Evolutionary conservation across 257 asterid genomes (phyloP).

Genomic region (Capsicum rhomboideum): DNA sequence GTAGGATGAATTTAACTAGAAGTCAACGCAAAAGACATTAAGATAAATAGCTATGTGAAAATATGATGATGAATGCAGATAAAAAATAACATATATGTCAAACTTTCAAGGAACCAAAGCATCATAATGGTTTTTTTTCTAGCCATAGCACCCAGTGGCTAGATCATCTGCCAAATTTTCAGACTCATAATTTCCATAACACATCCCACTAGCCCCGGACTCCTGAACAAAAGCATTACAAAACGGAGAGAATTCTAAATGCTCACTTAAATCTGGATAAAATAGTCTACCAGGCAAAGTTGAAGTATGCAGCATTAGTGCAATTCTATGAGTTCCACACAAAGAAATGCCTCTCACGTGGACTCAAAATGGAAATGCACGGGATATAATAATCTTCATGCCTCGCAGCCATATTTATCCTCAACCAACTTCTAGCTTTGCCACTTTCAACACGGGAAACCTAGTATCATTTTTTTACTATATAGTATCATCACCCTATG

Average conservation of each 20-base stretch:
- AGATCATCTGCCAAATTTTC: neutral
- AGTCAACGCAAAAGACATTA: neutral
- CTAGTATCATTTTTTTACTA: neutral
- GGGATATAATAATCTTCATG: neutral
- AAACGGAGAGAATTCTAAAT: neutral
- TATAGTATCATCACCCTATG: neutral
- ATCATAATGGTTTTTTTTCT: neutral
- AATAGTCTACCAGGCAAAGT: neutral
- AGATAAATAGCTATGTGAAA: neutral
- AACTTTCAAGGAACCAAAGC: neutral
- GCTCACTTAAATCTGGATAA: neutral
- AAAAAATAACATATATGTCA: neutral
- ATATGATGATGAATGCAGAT: neutral
- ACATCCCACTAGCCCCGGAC: neutral
- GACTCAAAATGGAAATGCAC: neutral
- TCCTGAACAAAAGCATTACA: neutral
- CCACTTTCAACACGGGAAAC: neutral
- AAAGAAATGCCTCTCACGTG: neutral
- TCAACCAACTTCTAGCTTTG: neutral
- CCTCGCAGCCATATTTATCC: neutral
- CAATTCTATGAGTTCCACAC: neutral
- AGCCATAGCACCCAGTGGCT: neutral
- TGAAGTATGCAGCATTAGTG: neutral
- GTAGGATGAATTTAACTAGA: constrained; percentile 9
- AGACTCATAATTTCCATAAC: neutral